Percentiles rank a stretch among this genome's conserved stretches.
These are phyloP conservation scores for Peniophora sp. DNA, from an alignment of 1,284 basidiomycete species.

Conservation along the genomic window DNA sequence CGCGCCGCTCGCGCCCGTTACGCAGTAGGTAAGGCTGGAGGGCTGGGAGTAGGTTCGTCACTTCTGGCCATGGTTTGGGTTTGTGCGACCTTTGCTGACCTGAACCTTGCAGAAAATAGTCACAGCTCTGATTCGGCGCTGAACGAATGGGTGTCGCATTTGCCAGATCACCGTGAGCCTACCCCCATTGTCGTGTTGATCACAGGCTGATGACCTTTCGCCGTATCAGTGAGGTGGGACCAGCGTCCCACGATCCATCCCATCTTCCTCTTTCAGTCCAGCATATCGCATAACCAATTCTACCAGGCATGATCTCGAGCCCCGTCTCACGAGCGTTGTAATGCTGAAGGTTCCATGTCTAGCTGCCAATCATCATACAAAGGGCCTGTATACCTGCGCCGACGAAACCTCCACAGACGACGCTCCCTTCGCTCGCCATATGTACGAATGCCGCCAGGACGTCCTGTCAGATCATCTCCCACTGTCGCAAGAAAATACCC, in stretches of 20 bases:
- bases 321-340: too few relatives aligned
- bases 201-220: neutral
- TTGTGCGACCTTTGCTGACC: too few relatives aligned
- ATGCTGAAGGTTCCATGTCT: too few relatives aligned
- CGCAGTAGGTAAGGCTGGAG: too few relatives aligned
- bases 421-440: neutral
- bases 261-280: constrained; percentile 44
- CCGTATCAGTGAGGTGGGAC: constrained; percentile 40
- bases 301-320: too few relatives aligned
- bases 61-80: too few relatives aligned
- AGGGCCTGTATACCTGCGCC: neutral
- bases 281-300: constrained; percentile 10
- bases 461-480: neutral
- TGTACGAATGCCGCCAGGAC: neutral
- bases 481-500: neutral
- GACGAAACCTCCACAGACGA: neutral
- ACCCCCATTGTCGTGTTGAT: constrained; percentile 37
- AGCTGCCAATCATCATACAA: neutral
- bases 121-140: constrained; percentile 47
- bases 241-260: constrained; percentile 35
- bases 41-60: constrained; percentile 26
- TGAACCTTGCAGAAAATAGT: constrained; percentile 31
- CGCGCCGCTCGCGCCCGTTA: too few relatives aligned
- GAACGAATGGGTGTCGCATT: constrained; percentile 52
- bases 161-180: constrained; percentile 39